phyloP scores from a whole-genome alignment of 768 basidiomycete genomes.

The Termitomyces sp. region DNA sequence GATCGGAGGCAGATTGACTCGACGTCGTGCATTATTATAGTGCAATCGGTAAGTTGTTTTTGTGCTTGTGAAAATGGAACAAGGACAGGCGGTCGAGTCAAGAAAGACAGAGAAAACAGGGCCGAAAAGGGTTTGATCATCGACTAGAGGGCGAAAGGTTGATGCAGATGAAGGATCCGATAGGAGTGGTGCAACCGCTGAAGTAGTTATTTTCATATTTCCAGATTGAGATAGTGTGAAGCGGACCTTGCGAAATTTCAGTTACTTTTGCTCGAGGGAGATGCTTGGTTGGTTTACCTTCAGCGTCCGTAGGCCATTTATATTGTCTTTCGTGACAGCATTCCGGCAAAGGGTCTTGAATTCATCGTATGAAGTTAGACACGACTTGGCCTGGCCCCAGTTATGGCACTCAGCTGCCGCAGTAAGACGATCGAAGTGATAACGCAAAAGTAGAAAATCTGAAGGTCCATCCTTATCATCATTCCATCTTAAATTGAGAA shows the following conservation, averaged over 20 bases:
- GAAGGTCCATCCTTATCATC: constrained; percentile 45
- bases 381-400: constrained; percentile 36
- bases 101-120: constrained; percentile 42
- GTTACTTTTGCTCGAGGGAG: background rate
- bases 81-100: constrained; percentile 47
- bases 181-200: constrained; percentile 24
- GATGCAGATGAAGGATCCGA: constrained; percentile 35
- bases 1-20: constrained; percentile 40
- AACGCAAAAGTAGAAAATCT: constrained; percentile 53
- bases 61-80: constrained; percentile 54
- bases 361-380: constrained; percentile 27
- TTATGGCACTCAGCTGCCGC: constrained; percentile 43
- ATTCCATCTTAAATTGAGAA: constrained; percentile 51
- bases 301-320: constrained; percentile 19
- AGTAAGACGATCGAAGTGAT: constrained; percentile 56
- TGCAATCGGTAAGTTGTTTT: constrained; percentile 63
- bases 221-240: constrained; percentile 39
- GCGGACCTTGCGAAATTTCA: constrained; percentile 39
- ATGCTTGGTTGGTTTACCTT: constrained; percentile 18
- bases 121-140: constrained; percentile 15
- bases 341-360: constrained; percentile 41
- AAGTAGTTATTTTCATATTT: constrained; percentile 26
- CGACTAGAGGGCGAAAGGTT: constrained; percentile 27
- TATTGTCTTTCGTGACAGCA: constrained; percentile 27
- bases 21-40: constrained; percentile 60